Evolutionary conservation across 2,329 filamentous ascomycete species (phyloP).

Genomic region (Penicillium sp.): DNA sequence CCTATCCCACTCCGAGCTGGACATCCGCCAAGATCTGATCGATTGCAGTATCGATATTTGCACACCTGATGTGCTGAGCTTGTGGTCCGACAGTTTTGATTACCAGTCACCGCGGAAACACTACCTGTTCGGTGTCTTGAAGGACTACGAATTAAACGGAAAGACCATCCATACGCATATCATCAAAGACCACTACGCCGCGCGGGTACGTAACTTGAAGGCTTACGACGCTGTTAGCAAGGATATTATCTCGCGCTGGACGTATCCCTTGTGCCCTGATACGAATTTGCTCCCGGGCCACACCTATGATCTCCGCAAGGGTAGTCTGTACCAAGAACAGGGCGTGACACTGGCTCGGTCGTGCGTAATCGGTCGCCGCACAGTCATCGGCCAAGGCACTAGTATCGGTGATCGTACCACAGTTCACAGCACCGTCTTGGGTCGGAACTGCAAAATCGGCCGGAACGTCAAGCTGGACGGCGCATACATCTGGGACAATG

Average conservation of each 20-base stretch:
- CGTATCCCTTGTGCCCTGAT: constrained; percentile 84
- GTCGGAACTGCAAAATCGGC: constrained; percentile 81
- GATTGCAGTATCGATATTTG: constrained; percentile 97
- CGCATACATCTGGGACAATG: constrained; percentile 86
- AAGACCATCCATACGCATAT: constrained; percentile 95
- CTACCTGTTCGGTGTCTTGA: constrained; percentile 87
- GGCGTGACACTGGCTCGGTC: constrained; percentile 71
- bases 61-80: constrained; percentile 86
- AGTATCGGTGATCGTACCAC: constrained; percentile 69
- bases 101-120: constrained; percentile 86
- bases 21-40: constrained; percentile 81
- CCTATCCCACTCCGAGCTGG: constrained; percentile 69
- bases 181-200: constrained; percentile 77
- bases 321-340: constrained; percentile 74
- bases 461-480: constrained; percentile 75
- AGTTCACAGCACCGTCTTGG: constrained; percentile 75
- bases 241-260: constrained; percentile 83
- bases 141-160: constrained; percentile 94
- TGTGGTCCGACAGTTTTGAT: constrained; percentile 98
- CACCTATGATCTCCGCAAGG: constrained; percentile 67
- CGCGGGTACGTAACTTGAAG: constrained; percentile 78
- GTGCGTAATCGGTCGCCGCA: constrained; percentile 65
- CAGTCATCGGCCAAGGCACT: constrained; percentile 74
- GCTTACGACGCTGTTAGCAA: constrained; percentile 86
- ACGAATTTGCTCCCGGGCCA: constrained; percentile 79